Evolutionary conservation across 176 grass and related monocot species (phyloP).

Genomic region (Oryza meridionalis): DNA sequence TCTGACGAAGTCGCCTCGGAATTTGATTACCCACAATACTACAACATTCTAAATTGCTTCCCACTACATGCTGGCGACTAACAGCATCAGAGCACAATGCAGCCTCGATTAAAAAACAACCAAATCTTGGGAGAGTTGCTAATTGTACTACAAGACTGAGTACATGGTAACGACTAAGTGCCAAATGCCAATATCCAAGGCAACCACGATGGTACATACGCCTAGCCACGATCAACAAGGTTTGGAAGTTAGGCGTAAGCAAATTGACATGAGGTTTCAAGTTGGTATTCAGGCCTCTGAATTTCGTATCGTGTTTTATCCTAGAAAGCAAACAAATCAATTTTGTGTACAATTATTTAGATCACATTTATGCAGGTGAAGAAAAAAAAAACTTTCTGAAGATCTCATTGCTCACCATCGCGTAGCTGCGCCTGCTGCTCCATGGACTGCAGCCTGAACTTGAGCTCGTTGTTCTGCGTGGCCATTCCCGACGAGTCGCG

Average conservation of each 20-base stretch:
- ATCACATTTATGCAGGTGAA: background rate
- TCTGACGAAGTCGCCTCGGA: constrained; percentile 41
- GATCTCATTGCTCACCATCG: constrained; percentile 66
- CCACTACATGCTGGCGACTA: constrained; percentile 48
- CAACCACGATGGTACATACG: background rate
- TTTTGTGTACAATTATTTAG: background rate
- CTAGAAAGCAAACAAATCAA: background rate
- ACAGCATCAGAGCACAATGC: constrained; percentile 25
- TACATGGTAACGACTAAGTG: constrained; percentile 34
- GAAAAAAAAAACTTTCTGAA: background rate
- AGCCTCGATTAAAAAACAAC: constrained; percentile 12
- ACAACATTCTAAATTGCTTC: constrained; percentile 30
- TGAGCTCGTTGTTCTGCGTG: constrained; percentile 88
- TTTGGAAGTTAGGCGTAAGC: background rate
- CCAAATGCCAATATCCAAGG: constrained; percentile 23
- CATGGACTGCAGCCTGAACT: constrained; percentile 96
- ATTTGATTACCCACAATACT: constrained; percentile 7
- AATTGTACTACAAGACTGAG: constrained; percentile 12
- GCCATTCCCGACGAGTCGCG: constrained; percentile 62
- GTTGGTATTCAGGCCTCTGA: background rate
- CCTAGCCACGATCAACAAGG: constrained; percentile 15
- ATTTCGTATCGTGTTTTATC: background rate
- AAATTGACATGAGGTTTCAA: background rate
- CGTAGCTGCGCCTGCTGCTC: constrained; percentile 91
- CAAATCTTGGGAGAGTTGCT: constrained; percentile 10